phyloP scores from a whole-genome alignment of 495 filamentous ascomycete species.

The Chaetomium tenue region DNA sequence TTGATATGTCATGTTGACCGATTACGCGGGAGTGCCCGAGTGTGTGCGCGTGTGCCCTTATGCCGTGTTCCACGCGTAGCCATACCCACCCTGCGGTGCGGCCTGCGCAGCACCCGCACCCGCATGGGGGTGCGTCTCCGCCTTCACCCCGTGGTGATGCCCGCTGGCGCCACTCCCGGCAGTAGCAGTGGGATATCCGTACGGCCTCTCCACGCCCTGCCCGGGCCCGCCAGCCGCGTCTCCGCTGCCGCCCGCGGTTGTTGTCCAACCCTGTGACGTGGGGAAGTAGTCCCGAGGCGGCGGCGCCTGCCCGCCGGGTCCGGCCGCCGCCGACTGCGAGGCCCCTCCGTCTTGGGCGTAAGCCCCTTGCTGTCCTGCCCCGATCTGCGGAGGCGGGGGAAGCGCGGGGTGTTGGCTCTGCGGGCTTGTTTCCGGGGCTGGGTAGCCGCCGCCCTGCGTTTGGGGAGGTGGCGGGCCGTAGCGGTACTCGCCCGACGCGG shows the following conservation, averaged over 20 bases:
- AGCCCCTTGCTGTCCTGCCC: background rate
- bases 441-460: background rate
- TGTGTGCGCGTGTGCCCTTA: background rate
- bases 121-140: conserved; percentile 15
- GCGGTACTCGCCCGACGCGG: conserved; percentile 48
- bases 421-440: background rate
- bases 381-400: background rate
- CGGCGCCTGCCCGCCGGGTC: conserved; percentile 27
- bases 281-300: conserved; percentile 49
- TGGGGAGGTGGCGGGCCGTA: conserved; percentile 43
- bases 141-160: conserved; percentile 20
- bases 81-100: conserved; percentile 14
- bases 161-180: background rate
- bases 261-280: conserved; percentile 46
- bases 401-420: conserved; percentile 1
- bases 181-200: conserved; percentile 34
- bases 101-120: conserved; percentile 11
- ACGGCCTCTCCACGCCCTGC: conserved; percentile 36
- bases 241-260: conserved; percentile 40
- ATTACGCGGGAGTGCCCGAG: too few relatives aligned
- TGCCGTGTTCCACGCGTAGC: conserved; percentile 33
- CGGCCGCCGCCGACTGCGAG: background rate
- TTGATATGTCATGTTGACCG: too few relatives aligned
- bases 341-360: background rate
- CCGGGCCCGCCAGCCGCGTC: background rate